Base-by-base conservation (phyloP, 148 eudicot species). In the Chenopodium suecicum region DNA sequence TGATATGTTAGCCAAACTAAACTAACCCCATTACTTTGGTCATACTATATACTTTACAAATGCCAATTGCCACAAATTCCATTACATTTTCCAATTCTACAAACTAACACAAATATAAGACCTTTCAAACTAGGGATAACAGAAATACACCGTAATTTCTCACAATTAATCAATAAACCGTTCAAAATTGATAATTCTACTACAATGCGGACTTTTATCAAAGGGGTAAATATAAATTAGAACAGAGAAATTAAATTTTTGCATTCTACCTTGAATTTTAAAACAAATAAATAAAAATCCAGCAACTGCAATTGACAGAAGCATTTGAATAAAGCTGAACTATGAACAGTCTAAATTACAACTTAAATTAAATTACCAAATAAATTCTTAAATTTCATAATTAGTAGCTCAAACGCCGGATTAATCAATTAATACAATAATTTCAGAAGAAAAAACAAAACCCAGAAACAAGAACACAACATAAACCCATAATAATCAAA, bases 401-500 rank as follows among this genome's bases (percentile, higher is more conserved):
- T 41, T 46, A 72, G 10, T n/a, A 46, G 75, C 56, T 72, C 54
- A 13, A 83, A 64, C 73, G 22, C 50, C 32, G 32, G 7, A 75
- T 56, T 9, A 79, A 78, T 16, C 50, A 32, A 1, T 4, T 75
- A 75, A 79, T 60, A 16, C 47, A 80, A 22, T 23, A 31, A 84
- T 50, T 65, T 71, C 9, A 11, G 58, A 63, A 27, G 44, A 41
- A 41, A 5, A 41, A 41, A 6, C 7, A 72, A 47, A 72, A 70
- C 83, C 86, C 83, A 81, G 78, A n/a, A 72, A 4, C 10, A 64
- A 41, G 12, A 79, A 68, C 58, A 25, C 22, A 65, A 78, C n/a
- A 72, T 23, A 48, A 41, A 78, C 79, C 63, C 69, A 11, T 48
- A 60, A 11, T 46, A 44, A 56, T 56, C 22, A 56, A 56, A 56